A percentile compares a stretch with the other conserved stretches of the same genome.
Conservation (phyloP, 1,284 basidiomycete species). For the Anthracocystis walkeri region DNA sequence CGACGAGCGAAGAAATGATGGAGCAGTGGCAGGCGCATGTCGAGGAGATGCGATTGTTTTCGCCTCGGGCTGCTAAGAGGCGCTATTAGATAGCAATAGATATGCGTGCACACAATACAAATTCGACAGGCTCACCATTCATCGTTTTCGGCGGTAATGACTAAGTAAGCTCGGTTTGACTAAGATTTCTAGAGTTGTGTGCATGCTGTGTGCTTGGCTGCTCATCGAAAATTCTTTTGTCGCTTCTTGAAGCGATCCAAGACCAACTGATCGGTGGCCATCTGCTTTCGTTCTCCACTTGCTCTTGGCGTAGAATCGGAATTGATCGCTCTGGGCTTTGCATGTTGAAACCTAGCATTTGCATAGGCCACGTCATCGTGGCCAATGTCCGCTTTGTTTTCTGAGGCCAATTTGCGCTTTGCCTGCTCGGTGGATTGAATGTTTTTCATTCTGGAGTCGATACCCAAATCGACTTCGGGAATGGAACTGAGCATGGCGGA, state of each 20-base stretch:
- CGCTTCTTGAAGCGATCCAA: conserved; percentile 71
- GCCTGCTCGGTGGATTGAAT: conserved; percentile 97
- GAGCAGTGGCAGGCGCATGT: conserved; percentile 12
- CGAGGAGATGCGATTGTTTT: conserved; percentile 7
- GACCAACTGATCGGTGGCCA: conserved; percentile 90
- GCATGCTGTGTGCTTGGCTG: neutral
- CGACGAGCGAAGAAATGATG: neutral
- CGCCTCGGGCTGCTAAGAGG: neutral
- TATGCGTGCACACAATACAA: too few species aligned
- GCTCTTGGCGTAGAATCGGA: neutral
- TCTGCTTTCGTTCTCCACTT: conserved; percentile 76
- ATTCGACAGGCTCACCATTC: neutral
- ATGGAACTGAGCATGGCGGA: conserved; percentile 92
- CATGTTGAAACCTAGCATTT: conserved; percentile 74
- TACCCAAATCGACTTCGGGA: conserved; percentile 95
- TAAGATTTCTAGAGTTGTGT: too few species aligned
- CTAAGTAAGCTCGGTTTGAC: neutral
- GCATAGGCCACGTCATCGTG: conserved; percentile 80
- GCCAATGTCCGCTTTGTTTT: conserved; percentile 73
- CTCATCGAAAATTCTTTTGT: conserved; percentile 28
- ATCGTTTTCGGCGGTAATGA: neutral
- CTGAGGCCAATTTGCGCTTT: conserved; percentile 84
- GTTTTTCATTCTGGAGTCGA: conserved; percentile 91
- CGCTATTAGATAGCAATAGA: neutral
- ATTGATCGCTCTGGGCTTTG: neutral